Evolutionary conservation across 2,329 filamentous ascomycete genomes (phyloP), one percentile per base, ranked within the genome.

Genomic region (Ophiostoma montium): DNA sequence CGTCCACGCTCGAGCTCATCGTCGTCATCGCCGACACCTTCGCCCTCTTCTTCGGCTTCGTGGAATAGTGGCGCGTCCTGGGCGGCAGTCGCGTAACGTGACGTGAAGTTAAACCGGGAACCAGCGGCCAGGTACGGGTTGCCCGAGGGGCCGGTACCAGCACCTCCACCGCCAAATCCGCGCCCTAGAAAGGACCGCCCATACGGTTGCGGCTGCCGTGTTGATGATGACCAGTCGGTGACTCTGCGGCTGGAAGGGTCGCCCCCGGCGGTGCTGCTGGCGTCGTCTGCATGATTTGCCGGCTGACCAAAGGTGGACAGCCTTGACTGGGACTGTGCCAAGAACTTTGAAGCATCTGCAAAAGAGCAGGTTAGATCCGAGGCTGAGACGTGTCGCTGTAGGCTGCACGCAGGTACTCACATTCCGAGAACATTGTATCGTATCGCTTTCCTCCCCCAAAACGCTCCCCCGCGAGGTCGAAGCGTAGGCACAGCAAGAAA

Each of bases 321-420:
- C 55, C 87, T 83, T 53, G 89, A 94, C 71, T 95, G 89, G 57
- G 89, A 95, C 76, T 96, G 92, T 53, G 89, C 86, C 59, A 98
- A 80, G 65, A 98, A 98, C 58, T 83, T 84, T 57, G 90, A 96
- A 60, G 92, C 92, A 82, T 96, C 92, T 95, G 13, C 30, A 50
- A 12, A 23, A 23, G 18, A 11, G 11, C 11, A 12, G 8, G 21
- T 42, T 42, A 42, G 23, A 21, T n/a, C 3, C 15, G 23, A 18
- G 9, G 15, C 16, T 16, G 38, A 15, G 13, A 42, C 21, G 3
- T 42, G 12, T 30, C 8, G 12, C 2, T 39, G 18, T 12, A 27
- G 12, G 9, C 9, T 30, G 38, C 38, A 42, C 35, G 35, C 18
- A 12, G 7, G 27, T 10, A 36, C 36, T n/a, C 18, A 35, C 46